Evolutionary conservation across 495 filamentous ascomycete species (phyloP).

Genomic region (Penicillium nucicola): DNA sequence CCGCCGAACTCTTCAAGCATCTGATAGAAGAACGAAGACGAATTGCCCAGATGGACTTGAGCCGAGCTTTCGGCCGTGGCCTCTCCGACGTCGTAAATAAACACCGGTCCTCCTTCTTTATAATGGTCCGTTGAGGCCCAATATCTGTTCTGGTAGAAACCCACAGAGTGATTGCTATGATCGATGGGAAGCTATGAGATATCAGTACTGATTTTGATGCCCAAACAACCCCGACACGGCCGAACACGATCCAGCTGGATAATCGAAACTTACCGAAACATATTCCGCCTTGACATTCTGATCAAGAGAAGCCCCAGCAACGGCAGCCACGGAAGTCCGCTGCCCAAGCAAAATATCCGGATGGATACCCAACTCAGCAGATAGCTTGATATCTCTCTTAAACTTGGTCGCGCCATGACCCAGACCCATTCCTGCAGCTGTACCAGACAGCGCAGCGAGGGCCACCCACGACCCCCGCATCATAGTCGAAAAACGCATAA

Average conservation of each 20-base stretch:
- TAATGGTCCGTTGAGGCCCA: constrained; percentile 53
- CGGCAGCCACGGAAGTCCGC: constrained; percentile 1
- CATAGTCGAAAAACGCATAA: constrained; percentile 9
- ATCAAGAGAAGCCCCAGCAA: not conserved
- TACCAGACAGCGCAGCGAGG: constrained; percentile 12
- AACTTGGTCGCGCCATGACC: constrained; percentile 3
- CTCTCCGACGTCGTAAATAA: constrained; percentile 54
- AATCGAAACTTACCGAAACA: constrained; percentile 18
- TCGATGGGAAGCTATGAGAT: constrained; percentile 42
- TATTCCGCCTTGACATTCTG: constrained; percentile 15
- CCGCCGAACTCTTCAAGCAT: constrained; percentile 46
- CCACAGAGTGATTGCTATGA: constrained; percentile 35
- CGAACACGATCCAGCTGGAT: not conserved
- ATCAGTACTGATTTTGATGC: constrained; percentile 5
- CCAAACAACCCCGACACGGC: no score
- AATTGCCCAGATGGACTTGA: constrained; percentile 31
- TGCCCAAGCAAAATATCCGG: constrained; percentile 16
- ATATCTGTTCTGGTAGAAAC: constrained; percentile 52
- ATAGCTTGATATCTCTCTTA: constrained; percentile 22
- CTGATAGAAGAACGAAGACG: constrained; percentile 38
- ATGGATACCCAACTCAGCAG: constrained; percentile 22
- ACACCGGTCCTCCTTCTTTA: constrained; percentile 48
- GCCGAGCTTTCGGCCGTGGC: constrained; percentile 26
- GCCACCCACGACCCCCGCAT: not conserved
- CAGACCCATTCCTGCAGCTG: constrained; percentile 9